These are phyloP conservation scores for Yamadazyma diospyri DNA, from an alignment of 1,139 yeast genomes.

Conservation along the genomic window DNA sequence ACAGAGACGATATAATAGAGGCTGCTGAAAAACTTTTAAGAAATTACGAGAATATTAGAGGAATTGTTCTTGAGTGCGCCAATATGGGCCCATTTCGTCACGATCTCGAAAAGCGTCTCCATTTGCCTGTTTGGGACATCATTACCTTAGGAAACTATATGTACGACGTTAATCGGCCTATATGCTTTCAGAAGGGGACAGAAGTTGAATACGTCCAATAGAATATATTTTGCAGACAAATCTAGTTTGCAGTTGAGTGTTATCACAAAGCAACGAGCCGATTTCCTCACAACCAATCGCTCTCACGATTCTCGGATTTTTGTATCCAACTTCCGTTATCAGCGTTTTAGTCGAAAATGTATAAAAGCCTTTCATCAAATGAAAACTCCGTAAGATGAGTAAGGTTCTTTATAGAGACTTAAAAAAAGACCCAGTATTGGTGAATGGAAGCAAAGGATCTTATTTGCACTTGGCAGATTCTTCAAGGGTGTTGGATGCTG, in stretches of 20 bases:
- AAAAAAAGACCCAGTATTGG: background rate
- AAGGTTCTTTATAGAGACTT: constrained; percentile 1
- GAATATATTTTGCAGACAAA: no score
- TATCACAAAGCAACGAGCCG: no score
- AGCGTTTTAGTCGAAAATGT: no score
- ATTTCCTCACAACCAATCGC: no score
- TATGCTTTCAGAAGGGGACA: background rate
- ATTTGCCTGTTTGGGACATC: constrained; percentile 22
- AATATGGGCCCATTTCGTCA: constrained; percentile 24
- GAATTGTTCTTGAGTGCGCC: constrained; percentile 25
- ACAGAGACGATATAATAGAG: constrained; percentile 9
- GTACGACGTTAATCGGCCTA: constrained; percentile 10
- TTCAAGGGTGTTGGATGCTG: constrained; percentile 40
- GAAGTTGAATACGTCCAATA: background rate
- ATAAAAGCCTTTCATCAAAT: no score
- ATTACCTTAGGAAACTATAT: constrained; percentile 16
- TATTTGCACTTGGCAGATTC: constrained; percentile 1
- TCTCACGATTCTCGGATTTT: no score
- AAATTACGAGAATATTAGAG: constrained; percentile 16
- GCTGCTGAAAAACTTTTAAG: constrained; percentile 14
- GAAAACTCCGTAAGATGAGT: no score
- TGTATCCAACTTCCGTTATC: no score
- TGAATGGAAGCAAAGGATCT: background rate
- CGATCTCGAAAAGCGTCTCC: constrained; percentile 13
- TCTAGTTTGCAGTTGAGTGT: no score